Conservation (phyloP, 805 yeast species). For the Candida gorgasii region DNA sequence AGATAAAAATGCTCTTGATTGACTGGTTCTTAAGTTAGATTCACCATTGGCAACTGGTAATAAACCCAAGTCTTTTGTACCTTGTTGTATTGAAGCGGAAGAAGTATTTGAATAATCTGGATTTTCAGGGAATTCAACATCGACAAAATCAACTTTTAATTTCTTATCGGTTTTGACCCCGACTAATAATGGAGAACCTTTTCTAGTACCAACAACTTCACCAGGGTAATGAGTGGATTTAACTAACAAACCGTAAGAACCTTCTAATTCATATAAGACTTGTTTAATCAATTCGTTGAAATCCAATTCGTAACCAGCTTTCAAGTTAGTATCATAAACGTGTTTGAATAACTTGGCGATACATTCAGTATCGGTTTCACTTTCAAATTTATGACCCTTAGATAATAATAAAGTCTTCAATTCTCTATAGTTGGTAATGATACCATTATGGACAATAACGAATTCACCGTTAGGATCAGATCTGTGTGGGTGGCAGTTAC, state of each 20-base stretch:
- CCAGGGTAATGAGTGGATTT: constrained; percentile 92
- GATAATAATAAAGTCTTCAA: constrained; percentile 76
- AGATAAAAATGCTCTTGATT: constrained; percentile 93
- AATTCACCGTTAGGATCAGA: constrained; percentile 84
- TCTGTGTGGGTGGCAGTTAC: constrained; percentile 95
- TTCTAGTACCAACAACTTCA: constrained; percentile 95
- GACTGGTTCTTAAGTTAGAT: constrained; percentile 74
- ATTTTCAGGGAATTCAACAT: constrained; percentile 90
- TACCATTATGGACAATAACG: constrained; percentile 95
- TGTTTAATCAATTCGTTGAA: constrained; percentile 91
- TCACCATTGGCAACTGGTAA: constrained; percentile 57
- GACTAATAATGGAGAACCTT: constrained; percentile 94
- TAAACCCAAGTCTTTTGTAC: constrained; percentile 31
- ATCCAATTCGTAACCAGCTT: constrained; percentile 78
- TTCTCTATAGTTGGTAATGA: constrained; percentile 93
- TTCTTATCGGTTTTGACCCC: constrained; percentile 97
- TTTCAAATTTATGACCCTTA: constrained; percentile 81
- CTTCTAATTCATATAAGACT: constrained; percentile 90
- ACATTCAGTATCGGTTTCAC: constrained; percentile 97
- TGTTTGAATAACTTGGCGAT: constrained; percentile 94
- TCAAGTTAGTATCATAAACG: constrained; percentile 72
- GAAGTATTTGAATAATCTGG: constrained; percentile 11
- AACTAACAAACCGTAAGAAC: constrained; percentile 94
- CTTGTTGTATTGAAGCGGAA: constrained; percentile 16
- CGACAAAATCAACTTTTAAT: constrained; percentile 96